Evolutionary conservation across 2,329 filamentous ascomycete genomes (phyloP).

Genomic region (Aureobasidium sp.): DNA sequence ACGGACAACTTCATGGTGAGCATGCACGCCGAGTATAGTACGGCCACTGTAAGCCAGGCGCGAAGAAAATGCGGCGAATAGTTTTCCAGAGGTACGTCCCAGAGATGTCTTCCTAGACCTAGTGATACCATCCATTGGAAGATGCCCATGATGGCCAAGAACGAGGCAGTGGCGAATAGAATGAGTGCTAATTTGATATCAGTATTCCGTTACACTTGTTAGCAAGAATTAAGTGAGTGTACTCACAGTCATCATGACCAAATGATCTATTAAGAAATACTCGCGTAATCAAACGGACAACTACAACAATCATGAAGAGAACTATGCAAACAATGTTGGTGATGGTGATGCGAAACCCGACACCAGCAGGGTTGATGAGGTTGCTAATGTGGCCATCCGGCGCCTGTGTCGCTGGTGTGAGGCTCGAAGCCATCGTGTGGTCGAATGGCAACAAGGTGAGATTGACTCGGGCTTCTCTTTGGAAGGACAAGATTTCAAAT

Average conservation of each 20-base stretch:
- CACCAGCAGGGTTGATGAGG: neutral
- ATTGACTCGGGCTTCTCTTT: neutral
- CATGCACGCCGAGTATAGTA: slow-evolving; percentile 7
- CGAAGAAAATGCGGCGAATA: slow-evolving; percentile 8
- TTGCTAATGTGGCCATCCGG: slow-evolving; percentile 2
- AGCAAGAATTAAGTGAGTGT: too few relatives aligned
- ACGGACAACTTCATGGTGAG: slow-evolving; percentile 20
- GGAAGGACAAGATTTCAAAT: neutral
- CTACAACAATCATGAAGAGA: slow-evolving; percentile 10
- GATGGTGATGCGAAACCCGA: slow-evolving; percentile 5
- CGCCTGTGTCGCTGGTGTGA: slow-evolving; percentile 2
- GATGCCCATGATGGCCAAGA: slow-evolving; percentile 8
- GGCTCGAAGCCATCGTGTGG: neutral
- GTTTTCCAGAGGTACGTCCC: slow-evolving; percentile 2
- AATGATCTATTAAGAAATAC: slow-evolving; percentile 9
- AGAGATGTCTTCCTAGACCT: slow-evolving; percentile 11
- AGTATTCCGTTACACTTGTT: neutral
- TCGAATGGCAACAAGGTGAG: neutral
- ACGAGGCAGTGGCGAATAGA: neutral
- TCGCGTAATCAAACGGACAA: slow-evolving; percentile 6
- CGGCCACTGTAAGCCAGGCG: neutral
- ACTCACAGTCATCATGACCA: slow-evolving; percentile 13
- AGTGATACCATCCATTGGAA: slow-evolving; percentile 10
- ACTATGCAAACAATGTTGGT: slow-evolving; percentile 10
- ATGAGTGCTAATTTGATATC: neutral